Evolutionary conservation across 192 early-diverging fungal genomes (phyloP).

Genomic region (Dimargaris cristalligena): DNA sequence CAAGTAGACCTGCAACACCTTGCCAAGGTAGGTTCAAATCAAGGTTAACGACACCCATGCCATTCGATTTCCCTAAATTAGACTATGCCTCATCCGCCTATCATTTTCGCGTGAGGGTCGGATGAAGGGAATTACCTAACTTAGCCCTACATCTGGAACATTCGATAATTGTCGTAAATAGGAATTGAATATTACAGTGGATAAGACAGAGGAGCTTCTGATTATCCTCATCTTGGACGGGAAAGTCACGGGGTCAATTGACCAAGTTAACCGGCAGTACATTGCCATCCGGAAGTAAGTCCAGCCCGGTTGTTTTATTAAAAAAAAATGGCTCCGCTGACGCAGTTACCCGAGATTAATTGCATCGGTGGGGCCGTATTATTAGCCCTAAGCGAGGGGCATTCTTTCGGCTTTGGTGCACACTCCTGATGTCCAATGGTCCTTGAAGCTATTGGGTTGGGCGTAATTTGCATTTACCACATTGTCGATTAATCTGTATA

Average conservation of each 20-base stretch:
- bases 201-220: constrained; percentile 74
- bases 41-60: background rate
- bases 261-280: constrained; percentile 53
- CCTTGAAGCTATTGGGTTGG: too few species aligned
- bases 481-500: too few species aligned
- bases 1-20: constrained; percentile 71
- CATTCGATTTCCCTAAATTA: background rate
- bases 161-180: too few species aligned
- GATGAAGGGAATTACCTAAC: too few species aligned
- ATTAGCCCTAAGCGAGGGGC: too few species aligned
- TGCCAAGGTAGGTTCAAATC: constrained; percentile 34
- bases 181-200: constrained; percentile 58
- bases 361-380: too few species aligned
- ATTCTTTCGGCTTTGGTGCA: too few species aligned
- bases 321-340: too few species aligned
- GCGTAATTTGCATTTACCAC: too few species aligned
- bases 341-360: too few species aligned
- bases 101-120: background rate
- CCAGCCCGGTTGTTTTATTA: background rate
- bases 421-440: too few species aligned
- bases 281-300: background rate
- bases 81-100: background rate
- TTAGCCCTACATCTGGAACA: too few species aligned
- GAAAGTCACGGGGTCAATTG: constrained; percentile 68
- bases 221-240: constrained; percentile 77